Evolutionary conservation across 495 filamentous ascomycete species (phyloP).

Genomic region (Aspergillus carlsbadensis): DNA sequence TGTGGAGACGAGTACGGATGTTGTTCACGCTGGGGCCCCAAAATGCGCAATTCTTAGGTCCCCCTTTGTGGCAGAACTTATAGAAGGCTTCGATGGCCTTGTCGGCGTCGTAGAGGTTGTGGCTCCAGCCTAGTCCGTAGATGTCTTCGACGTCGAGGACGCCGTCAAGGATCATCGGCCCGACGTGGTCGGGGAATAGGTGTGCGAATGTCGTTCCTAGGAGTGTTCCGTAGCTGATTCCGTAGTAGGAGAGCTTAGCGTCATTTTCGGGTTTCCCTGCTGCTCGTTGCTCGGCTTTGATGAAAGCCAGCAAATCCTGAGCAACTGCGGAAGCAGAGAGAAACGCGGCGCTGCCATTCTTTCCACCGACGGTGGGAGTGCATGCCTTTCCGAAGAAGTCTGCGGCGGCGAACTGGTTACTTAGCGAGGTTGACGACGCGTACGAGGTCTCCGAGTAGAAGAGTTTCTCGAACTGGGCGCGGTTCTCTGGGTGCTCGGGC

Average conservation of each 20-base stretch:
- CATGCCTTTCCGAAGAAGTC: conserved; percentile 32
- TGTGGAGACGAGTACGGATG: conserved; percentile 35
- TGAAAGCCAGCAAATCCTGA: conserved; percentile 35
- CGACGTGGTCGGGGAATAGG: conserved; percentile 45
- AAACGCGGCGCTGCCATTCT: conserved; percentile 28
- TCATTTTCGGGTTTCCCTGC: conserved; percentile 17
- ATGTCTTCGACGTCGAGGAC: conserved; percentile 44
- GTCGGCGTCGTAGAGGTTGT: conserved; percentile 42
- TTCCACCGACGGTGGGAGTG: conserved; percentile 19
- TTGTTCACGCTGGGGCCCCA: conserved; percentile 37
- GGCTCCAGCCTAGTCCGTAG: conserved; percentile 31
- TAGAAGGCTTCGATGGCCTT: conserved; percentile 32
- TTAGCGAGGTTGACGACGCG: conserved; percentile 24
- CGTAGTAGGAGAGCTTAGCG: conserved; percentile 51
- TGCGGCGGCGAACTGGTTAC: conserved; percentile 27
- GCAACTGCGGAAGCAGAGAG: conserved; percentile 35
- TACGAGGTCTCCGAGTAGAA: conserved; percentile 24
- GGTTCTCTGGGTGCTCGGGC: conserved; percentile 21
- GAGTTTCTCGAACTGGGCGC: conserved; percentile 20
- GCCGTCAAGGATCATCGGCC: conserved; percentile 43
- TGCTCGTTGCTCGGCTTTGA: conserved; percentile 27
- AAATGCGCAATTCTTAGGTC: conserved; percentile 33
- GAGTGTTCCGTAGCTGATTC: conserved; percentile 60
- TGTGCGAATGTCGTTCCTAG: conserved; percentile 53
- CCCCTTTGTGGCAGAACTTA: conserved; percentile 39